Percentiles rank a stretch among this genome's conserved stretches.
Conservation (phyloP, 225 moss, liverwort and hornwort genomes). For the Polytrichum commune region DNA sequence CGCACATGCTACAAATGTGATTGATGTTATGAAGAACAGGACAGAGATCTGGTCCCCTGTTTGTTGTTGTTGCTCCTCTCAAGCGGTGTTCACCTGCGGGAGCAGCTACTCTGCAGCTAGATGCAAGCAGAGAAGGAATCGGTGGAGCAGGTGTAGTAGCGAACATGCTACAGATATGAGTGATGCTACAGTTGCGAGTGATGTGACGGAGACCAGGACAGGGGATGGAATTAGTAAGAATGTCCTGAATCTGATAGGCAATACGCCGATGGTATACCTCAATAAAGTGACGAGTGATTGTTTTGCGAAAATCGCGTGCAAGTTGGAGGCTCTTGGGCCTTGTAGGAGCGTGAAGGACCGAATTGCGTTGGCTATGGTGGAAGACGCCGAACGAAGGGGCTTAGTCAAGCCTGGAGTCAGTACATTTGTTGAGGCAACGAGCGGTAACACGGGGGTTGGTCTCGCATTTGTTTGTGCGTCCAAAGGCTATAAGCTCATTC, state of each 20-base stretch:
- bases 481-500: constrained; percentile 63
- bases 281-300: constrained; percentile 53
- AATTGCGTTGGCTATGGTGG: constrained; percentile 75
- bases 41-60: not conserved
- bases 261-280: constrained; percentile 76
- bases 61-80: constrained; percentile 3
- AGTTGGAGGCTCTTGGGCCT: constrained; percentile 66
- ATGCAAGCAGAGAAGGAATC: constrained; percentile 5
- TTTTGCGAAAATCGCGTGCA: constrained; percentile 66
- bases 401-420: constrained; percentile 54
- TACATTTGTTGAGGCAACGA: constrained; percentile 69
- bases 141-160: constrained; percentile 9
- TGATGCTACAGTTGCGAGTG: not conserved
- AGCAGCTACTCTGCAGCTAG: not conserved
- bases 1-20: not conserved
- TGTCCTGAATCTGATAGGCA: constrained; percentile 56
- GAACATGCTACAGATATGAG: not conserved
- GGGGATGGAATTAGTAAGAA: constrained; percentile 30
- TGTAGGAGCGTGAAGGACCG: constrained; percentile 78
- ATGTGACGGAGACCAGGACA: constrained; percentile 9
- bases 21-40: too few species aligned
- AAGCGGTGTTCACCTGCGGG: too few species aligned
- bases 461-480: constrained; percentile 72
- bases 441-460: constrained; percentile 73
- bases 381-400: constrained; percentile 63